A percentile compares a stretch with the other conserved stretches of the same genome.
Evolutionary conservation across 306 rosid species (phyloP).

Genomic region (Quercus robur): DNA sequence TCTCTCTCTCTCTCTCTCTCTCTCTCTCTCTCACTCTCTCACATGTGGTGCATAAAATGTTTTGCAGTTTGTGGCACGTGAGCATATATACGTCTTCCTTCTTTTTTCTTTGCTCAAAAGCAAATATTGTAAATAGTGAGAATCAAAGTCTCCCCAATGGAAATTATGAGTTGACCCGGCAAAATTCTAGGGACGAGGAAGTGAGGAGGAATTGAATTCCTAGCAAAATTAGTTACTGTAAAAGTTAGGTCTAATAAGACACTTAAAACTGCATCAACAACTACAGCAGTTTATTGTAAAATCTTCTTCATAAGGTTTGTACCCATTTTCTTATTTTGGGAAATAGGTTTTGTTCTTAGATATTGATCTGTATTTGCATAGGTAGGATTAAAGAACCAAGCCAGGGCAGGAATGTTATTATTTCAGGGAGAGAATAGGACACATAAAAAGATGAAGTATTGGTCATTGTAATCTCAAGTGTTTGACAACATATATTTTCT

Average conservation of each 20-base stretch:
- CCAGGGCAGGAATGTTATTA: background rate
- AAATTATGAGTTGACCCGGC: slow-evolving; percentile 46
- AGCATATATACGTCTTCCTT: slow-evolving; percentile 84
- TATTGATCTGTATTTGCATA: background rate
- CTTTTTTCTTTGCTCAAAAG: slow-evolving; percentile 72
- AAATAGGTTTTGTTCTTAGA: background rate
- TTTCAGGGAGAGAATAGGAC: background rate
- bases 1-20: slow-evolving; percentile 14
- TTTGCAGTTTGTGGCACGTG: slow-evolving; percentile 86
- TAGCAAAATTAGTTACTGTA: background rate
- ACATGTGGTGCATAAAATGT: slow-evolving; percentile 15
- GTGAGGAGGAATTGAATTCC: background rate
- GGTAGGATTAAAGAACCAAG: background rate
- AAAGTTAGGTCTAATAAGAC: background rate
- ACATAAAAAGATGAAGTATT: background rate
- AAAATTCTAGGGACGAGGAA: slow-evolving; percentile 18
- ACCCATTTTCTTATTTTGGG: background rate
- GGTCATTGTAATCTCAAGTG: background rate
- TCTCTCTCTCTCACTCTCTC: background rate
- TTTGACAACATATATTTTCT: background rate
- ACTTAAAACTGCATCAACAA: background rate
- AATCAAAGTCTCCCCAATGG: slow-evolving; percentile 18
- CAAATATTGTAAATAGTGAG: slow-evolving; percentile 24
- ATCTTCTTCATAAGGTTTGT: background rate
- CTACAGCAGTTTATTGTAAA: background rate